These are phyloP conservation scores for Grifola frondosa DNA, from an alignment of 1,284 basidiomycete species.

Conservation along the genomic window DNA sequence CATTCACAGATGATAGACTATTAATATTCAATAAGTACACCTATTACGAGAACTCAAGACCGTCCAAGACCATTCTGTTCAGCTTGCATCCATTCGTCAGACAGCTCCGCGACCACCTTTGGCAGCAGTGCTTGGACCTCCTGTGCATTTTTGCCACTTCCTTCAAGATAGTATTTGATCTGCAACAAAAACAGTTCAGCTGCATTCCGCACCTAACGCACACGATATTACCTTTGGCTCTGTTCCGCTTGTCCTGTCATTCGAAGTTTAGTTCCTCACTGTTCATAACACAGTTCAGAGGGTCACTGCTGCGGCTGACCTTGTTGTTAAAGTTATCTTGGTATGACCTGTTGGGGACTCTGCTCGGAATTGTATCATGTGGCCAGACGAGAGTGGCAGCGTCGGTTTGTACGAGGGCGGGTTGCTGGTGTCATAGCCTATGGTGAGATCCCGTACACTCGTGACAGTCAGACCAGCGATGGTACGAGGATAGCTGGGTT, in stretches of 20 bases:
- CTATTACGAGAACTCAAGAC: conserved; percentile 35
- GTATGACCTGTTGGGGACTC: conserved; percentile 41
- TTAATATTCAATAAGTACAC: not conserved
- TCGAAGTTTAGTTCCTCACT: no score
- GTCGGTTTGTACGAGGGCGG: conserved; percentile 62
- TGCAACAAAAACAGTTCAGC: conserved; percentile 26
- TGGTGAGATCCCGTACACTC: conserved; percentile 71
- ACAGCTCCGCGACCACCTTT: conserved; percentile 56
- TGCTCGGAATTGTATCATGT: conserved; percentile 82
- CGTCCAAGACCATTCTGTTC: conserved; percentile 51
- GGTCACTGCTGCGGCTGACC: conserved; percentile 54
- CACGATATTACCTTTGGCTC: conserved; percentile 70
- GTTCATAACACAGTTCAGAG: no score
- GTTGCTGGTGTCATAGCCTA: conserved; percentile 70
- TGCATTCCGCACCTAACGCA: not conserved
- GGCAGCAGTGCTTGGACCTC: conserved; percentile 48
- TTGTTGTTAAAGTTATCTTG: conserved; percentile 62
- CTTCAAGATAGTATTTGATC: conserved; percentile 87
- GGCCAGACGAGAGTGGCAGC: conserved; percentile 73
- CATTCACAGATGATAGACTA: not conserved
- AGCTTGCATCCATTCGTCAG: conserved; percentile 68
- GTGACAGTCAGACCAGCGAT: conserved; percentile 63
- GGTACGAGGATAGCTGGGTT: conserved; percentile 52
- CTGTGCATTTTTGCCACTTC: conserved; percentile 50
- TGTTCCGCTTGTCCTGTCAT: conserved; percentile 83